phyloP scores from a whole-genome alignment of 2,329 filamentous ascomycete species.

The Xylaria polymorpha region DNA sequence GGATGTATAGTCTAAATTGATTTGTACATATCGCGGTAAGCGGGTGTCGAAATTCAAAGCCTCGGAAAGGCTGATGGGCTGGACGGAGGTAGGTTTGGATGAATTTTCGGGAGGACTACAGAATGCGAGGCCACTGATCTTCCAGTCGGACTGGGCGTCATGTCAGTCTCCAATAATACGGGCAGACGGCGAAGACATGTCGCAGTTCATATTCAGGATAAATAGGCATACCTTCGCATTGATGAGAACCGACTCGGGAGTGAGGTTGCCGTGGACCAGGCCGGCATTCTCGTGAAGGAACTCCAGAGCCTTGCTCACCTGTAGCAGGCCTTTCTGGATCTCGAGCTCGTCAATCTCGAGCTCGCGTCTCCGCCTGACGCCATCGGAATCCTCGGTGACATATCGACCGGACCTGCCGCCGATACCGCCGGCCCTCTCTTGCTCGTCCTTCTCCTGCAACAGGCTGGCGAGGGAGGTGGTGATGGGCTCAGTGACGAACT shows the following conservation, averaged over 20 bases:
- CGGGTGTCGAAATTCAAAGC: slow-evolving; percentile 86
- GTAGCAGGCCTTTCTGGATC: slow-evolving; percentile 94
- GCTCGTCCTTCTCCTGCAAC: slow-evolving; percentile 88
- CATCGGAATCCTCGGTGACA: slow-evolving; percentile 82
- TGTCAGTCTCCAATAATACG: slow-evolving; percentile 46
- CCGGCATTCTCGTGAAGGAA: slow-evolving; percentile 96
- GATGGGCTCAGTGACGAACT: slow-evolving; percentile 94
- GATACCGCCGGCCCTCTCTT: slow-evolving; percentile 76
- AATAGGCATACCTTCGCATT: slow-evolving; percentile 80
- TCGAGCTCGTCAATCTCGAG: slow-evolving; percentile 96
- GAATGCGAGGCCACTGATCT: slow-evolving; percentile 94
- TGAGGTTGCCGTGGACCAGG: slow-evolving; percentile 92
- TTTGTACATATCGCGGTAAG: slow-evolving; percentile 82
- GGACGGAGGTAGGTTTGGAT: slow-evolving; percentile 78
- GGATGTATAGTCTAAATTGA: slow-evolving; percentile 92
- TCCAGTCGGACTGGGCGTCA: slow-evolving; percentile 84
- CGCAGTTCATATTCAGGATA: slow-evolving; percentile 2
- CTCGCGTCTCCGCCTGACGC: slow-evolving; percentile 78
- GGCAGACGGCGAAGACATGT: neutral
- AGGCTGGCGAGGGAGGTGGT: slow-evolving; percentile 87
- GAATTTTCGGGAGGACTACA: slow-evolving; percentile 83
- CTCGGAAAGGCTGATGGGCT: slow-evolving; percentile 84
- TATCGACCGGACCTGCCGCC: slow-evolving; percentile 80
- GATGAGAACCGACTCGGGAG: slow-evolving; percentile 91
- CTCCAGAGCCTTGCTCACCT: slow-evolving; percentile 92